Evolutionary conservation across 2,329 filamentous ascomycete species (phyloP).

Genomic region (Cladosporium sp.): DNA sequence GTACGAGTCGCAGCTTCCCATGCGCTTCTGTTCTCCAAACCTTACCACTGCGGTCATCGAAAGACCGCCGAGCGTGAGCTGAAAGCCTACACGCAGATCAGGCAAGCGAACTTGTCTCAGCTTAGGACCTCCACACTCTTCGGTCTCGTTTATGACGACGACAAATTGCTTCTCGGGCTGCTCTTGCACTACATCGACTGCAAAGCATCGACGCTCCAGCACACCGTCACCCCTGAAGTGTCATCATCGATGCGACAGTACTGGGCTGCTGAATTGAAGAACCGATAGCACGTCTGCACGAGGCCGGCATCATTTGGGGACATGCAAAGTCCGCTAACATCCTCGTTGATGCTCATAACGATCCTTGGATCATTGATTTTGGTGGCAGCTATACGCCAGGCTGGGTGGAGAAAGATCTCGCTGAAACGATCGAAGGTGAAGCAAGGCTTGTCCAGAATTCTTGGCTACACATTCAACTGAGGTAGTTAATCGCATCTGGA

Average conservation of each 20-base stretch:
- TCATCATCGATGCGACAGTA: neutral
- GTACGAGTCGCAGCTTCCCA: neutral
- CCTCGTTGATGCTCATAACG: constrained; percentile 18
- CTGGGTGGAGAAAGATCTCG: constrained; percentile 29
- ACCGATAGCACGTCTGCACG: constrained; percentile 22
- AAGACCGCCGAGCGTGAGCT: neutral
- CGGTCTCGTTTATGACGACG: neutral
- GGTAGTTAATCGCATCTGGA: neutral
- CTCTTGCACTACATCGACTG: neutral
- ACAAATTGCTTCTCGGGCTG: neutral
- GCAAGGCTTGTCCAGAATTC: constrained; percentile 26
- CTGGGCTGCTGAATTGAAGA: constrained; percentile 10
- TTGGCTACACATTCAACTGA: constrained; percentile 17
- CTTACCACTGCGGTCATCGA: neutral
- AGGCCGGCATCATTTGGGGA: constrained; percentile 29
- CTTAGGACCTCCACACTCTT: neutral
- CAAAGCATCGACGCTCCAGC: neutral
- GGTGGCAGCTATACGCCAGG: constrained; percentile 28
- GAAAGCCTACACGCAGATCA: neutral
- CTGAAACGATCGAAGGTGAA: constrained; percentile 27
- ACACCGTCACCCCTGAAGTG: neutral
- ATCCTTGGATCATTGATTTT: constrained; percentile 32
- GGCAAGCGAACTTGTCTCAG: neutral
- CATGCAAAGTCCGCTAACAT: constrained; percentile 32
- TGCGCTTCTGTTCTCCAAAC: neutral